Evolutionary conservation across 2,329 filamentous ascomycete genomes (phyloP), one percentile per base, ranked within the genome.

Genomic region (Didymella segeticola): DNA sequence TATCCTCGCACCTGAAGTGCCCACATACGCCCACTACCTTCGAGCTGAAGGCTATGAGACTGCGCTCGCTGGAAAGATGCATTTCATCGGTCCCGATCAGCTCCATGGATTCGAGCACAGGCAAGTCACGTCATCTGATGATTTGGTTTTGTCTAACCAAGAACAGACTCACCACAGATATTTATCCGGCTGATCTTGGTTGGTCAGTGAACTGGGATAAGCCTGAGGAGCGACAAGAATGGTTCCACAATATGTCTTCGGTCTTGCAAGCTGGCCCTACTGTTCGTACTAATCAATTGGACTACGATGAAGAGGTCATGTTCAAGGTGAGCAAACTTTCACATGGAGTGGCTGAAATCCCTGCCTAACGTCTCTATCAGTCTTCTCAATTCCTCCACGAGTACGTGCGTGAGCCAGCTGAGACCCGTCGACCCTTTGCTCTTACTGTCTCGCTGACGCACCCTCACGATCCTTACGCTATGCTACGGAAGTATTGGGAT

Each of bases 121-220:
- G 69, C 67, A 56, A 60, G 47, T 37, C 11, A 41, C 20, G 20
- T n/a, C 9, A 11, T 5, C 23, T 12, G 17, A 29, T 10, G 8
- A 23, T 3, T 22, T 9, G 29, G 14, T 26, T 14, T 8, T 19
- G 11, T 12, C 49, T 63, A 29, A 64, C 22, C 11, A 12, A 5
- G 9, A 20, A 31, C 37, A 86, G 93, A 52, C 82, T 97, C 68
- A 97, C 93, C n/a, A 90, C 89, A 63, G 93, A 97, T 74, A 96
- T 97, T 71, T 97, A 97, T 75, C 93, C 93, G 1, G 93, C 89
- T 53, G 93, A 97, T 71, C 92, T 95, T 70, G 93, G 93, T 60
- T 97, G 93, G 93, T 88, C 89, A 11, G 93, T 96, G 60, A 93
- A 96, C 78, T 97, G 93, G 93, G 93, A 97, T 72, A 87, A 93